Base-by-base conservation (phyloP, 495 filamentous ascomycete genomes). In the Neurospora sp. region DNA sequence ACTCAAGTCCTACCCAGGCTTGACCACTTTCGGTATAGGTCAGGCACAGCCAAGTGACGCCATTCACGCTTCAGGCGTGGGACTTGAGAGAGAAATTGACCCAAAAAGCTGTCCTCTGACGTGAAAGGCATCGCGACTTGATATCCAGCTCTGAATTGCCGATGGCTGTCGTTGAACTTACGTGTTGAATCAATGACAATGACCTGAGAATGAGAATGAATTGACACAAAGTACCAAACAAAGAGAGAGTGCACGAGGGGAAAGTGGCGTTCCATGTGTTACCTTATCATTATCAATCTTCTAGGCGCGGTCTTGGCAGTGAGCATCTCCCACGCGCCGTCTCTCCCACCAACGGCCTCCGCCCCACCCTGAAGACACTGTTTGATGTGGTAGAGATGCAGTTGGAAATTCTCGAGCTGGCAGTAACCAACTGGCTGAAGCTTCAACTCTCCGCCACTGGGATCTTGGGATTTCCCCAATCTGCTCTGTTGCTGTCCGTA, bases 1-100 rank as follows among this genome's bases (percentile, higher is more conserved):
- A 35, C 53, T 35, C 14, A 75, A 75, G 79, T 80, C 79, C 79
- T 80, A 80, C 73, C 71, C 69, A 38, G 16, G 39, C 70, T 69
- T 71, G 53, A 61, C 75, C 71, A 20, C 9, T 75, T 78, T 72
- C 1, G 75, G 78, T 53, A 72, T 80, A 79, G 79, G 31, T 80
- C 78, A 77, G 79, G 79, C 79, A 79, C 78, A 72, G 73, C 70
- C 70, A 70, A 27, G 35, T 18, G 70, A 71, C 68, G 69, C 61
- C 68, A 69, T 72, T 48, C n/a, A 16, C 40, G 6, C 44, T 73
- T 76, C 72, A 74, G 77, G 73, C 76, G 69, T 70, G 69, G 27
- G 31, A 37, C 6, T 65, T 16, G 53, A 5, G 31, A 5, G 27
- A 65, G 27, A 37, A 16, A 18, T 4, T 65, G 27, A 65, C 7